phyloP scores from a whole-genome alignment of 75 land plant genomes.

The Isoetes taiwanensis region DNA sequence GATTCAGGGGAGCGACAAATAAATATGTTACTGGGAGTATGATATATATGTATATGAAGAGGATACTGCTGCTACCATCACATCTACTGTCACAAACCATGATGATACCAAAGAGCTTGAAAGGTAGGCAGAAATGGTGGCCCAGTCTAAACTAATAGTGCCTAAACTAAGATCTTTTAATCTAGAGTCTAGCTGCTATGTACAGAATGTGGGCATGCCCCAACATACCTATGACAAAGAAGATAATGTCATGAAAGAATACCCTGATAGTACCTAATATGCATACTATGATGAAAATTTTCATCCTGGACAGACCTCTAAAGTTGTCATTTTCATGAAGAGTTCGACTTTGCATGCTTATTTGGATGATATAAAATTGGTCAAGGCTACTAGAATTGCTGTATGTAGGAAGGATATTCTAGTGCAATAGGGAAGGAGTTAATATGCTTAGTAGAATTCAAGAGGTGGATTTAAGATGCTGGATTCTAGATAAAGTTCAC shows the following conservation, averaged over 20 bases:
- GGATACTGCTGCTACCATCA: conserved; percentile 43
- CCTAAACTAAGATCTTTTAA: conserved; percentile 40
- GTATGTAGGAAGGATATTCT: no score
- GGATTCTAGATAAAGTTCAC: no score
- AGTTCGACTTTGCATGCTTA: no score
- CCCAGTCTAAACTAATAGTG: conserved; percentile 52
- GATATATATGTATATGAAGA: conserved; percentile 45
- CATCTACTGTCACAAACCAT: conserved; percentile 59
- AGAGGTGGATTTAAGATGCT: no score
- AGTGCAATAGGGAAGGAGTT: no score
- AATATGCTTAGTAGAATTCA: no score
- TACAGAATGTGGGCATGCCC: conserved; percentile 45
- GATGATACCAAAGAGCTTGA: conserved; percentile 65
- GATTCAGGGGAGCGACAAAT: no score
- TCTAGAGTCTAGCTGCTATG: conserved; percentile 61
- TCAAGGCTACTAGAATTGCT: no score
- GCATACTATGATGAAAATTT: conserved; percentile 52
- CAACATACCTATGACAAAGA: conserved; percentile 52
- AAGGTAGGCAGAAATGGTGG: conserved; percentile 35
- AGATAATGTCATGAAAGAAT: conserved; percentile 31
- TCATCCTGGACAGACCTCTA: conserved; percentile 29
- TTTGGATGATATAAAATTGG: no score
- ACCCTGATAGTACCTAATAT: conserved; percentile 45
- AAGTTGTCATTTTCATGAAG: no score
- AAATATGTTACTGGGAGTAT: conserved; percentile 41